Evolutionary conservation across 2,329 filamentous ascomycete species (phyloP), one percentile per base, ranked within the genome.

Genomic region (Colletotrichum sp.): DNA sequence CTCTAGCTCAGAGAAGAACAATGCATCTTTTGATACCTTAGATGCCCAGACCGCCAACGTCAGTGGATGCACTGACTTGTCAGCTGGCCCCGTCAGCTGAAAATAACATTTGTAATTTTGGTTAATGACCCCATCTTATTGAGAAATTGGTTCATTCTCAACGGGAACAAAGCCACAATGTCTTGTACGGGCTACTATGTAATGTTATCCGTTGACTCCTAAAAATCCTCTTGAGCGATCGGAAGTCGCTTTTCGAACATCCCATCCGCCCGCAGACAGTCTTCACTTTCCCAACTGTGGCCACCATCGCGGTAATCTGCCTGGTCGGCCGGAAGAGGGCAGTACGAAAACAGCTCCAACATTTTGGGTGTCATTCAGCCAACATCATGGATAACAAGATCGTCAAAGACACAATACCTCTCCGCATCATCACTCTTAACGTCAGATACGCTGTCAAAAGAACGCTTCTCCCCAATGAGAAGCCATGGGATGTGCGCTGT

Each of bases 391-490:
- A 44, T 6, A 19, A 22, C 4, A 11, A 22, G 8, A 25, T 15
- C n/a, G 12, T 19, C 29, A 16, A 69, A 25, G 30, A 32, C 11
- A 32, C 22, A 3, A 32, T 72, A 5, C 85, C 86, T 8, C 77
- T 94, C 39, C 91, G 93, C 63, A 81, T 94, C 75, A 83, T 94
- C 71, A 91, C 91, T 15, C 90, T 92, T 83, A 95, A 95, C 81
- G 90, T 95, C 77, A 90, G 93, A 52, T 94, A 92, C 80, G 93
- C 92, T 27, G 91, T 90, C 3, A 79, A 82, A 1, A 81, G 79
- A 0, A 91, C 88, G 2, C 88, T 88, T 52, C 82, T 83, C 19
- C 88, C 64, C 2, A 69, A 89, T 72, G 93, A 95, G 82, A 86
- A 90, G 72, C 88, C 86, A 5, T 95, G 93, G 93, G 73, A 82